Evolutionary conservation across 2,329 filamentous ascomycete genomes (phyloP), one percentile per base, ranked within the genome.

Genomic region (Trichoderma atroviride): DNA sequence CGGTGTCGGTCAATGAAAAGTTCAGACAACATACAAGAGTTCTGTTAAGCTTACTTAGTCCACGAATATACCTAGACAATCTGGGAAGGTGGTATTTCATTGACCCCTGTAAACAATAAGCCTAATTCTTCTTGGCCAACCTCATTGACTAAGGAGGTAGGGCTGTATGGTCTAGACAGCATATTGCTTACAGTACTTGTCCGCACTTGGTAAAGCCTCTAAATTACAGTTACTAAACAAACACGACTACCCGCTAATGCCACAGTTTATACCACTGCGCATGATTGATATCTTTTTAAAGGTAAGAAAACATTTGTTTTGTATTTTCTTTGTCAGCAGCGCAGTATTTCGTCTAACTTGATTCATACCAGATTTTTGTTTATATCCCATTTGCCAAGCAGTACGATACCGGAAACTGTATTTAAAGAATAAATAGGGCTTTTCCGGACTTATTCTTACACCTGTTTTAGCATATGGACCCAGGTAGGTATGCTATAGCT

Each of bases 31-130:
- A 22, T 31, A 60, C n/a, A 31, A 31, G 37, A n/a, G 3, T 22
- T n/a, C 16, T 47, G 43, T 60, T 37, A 19, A 43, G 13, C 37
- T 62, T 62, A 50, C 22, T 52, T 13, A 24, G 7, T 19, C 11
- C 40, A 62, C 13, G 59, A 29, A 52, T 4, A 52, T 27, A 27
- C 2, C 27, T 35, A 52, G 59, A 62, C 59, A 19, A 62, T 62
- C 13, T 62, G 6, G 43, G 59, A 62, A 52, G 59, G 43, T 62
- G 3, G 24, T 62, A 62, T 14, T 13, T 9, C 7, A 52, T 52
- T 24, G 59, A 52, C 19, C 27, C 59, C 19, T 29, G 59, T 16
- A 61, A 37, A 61, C 29, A 40, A 29, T 62, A 62, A 62, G 59
- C 59, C 29, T 62, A 19, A 5, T 53, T 16, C 3, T 29, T 29